Percentiles rank a stretch among this genome's conserved stretches.
Conservation (phyloP, 2,329 filamentous ascomycete genomes). For the Sarocladiaceae sp. region DNA sequence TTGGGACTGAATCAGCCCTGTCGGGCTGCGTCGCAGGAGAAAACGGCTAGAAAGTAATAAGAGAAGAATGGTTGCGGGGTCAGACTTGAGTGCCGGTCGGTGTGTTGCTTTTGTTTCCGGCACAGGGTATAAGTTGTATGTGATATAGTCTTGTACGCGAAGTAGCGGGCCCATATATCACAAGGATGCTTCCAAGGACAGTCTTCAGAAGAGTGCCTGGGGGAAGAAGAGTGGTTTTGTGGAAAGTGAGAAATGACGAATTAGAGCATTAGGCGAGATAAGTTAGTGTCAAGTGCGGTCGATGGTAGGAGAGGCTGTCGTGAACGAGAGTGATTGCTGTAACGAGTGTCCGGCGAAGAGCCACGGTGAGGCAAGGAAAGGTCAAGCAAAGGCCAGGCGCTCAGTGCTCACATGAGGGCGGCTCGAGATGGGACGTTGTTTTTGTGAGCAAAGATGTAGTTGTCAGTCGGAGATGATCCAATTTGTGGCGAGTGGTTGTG, state of each 20-base stretch:
- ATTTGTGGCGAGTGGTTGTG: neutral
- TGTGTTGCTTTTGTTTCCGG: conserved; percentile 8
- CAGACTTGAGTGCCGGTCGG: conserved; percentile 3
- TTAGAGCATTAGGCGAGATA: conserved; percentile 1
- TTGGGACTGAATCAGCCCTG: conserved; percentile 21
- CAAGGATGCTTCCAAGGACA: conserved; percentile 3
- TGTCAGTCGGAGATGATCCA: too few species aligned
- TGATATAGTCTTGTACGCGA: conserved; percentile 9
- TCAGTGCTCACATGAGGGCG: conserved; percentile 3
- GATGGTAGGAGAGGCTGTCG: neutral
- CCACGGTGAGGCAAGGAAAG: conserved; percentile 5
- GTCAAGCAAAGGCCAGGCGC: neutral
- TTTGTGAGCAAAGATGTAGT: neutral
- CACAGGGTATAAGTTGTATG: conserved; percentile 8
- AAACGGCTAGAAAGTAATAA: conserved; percentile 11
- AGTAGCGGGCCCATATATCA: conserved; percentile 8
- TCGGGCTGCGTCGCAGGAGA: conserved; percentile 39
- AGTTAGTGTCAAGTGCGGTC: neutral
- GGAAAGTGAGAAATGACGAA: neutral
- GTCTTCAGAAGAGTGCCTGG: neutral
- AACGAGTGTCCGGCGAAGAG: conserved; percentile 8
- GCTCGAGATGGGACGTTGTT: neutral
- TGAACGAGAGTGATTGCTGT: conserved; percentile 4
- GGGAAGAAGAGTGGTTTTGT: too few species aligned
- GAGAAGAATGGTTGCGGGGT: conserved; percentile 9